Conservation (phyloP, 148 eudicot genomes). For the Cornus florida region DNA sequence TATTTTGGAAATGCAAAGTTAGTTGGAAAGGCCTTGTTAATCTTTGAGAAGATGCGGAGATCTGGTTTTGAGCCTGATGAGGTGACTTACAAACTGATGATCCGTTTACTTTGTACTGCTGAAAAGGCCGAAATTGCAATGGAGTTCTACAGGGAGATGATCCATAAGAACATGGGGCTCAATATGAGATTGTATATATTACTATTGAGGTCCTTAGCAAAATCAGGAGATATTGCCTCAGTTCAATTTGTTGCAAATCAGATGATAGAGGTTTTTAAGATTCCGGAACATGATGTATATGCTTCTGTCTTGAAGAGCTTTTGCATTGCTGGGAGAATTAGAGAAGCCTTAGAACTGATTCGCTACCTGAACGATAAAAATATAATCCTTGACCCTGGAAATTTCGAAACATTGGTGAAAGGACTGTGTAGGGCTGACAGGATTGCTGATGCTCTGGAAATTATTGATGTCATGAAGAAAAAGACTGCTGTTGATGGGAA, state of each 20-base stretch:
- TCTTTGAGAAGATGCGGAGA: constrained; percentile 66
- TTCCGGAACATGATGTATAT: constrained; percentile 51
- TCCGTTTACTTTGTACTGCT: constrained; percentile 56
- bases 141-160: constrained; percentile 85
- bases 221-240: constrained; percentile 44
- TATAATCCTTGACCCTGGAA: constrained; percentile 32
- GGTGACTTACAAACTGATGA: constrained; percentile 44
- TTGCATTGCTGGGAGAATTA: constrained; percentile 55
- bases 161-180: constrained; percentile 38
- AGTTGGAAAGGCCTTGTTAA: constrained; percentile 63
- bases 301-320: constrained; percentile 50
- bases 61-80: constrained; percentile 61
- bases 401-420: constrained; percentile 58
- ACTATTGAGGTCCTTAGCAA: constrained; percentile 58
- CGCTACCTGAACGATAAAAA: constrained; percentile 55
- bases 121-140: constrained; percentile 63
- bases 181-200: constrained; percentile 33
- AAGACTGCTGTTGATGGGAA: constrained; percentile 32
- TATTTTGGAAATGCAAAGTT: constrained; percentile 71
- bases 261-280: constrained; percentile 51
- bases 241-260: constrained; percentile 49
- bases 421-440: constrained; percentile 63
- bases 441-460: constrained; percentile 71
- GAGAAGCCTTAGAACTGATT: constrained; percentile 70
- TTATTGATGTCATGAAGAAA: constrained; percentile 72